Evolutionary conservation across 2,329 filamentous ascomycete species (phyloP).

Genomic region (Colletotrichum eremochloae): DNA sequence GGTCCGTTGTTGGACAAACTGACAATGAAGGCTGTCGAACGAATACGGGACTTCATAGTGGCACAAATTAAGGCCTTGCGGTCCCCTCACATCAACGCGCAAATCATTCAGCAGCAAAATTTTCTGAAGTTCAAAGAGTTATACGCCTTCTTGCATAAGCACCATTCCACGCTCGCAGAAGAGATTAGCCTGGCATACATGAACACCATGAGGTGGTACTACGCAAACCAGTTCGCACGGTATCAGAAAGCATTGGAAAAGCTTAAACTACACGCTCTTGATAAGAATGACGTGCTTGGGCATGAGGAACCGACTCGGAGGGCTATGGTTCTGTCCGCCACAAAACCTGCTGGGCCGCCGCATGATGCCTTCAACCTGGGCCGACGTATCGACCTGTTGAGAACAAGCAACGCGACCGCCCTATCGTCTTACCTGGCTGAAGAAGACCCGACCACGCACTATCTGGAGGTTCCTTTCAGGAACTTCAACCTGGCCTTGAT

Average conservation of each 20-base stretch:
- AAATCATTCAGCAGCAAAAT: conserved; percentile 94
- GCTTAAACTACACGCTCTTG: conserved; percentile 84
- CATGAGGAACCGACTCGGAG: conserved; percentile 80
- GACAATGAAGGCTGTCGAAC: conserved; percentile 84
- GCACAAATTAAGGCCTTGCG: conserved; percentile 93
- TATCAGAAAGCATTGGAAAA: conserved; percentile 89
- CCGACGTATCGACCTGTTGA: conserved; percentile 85
- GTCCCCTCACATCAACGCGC: conserved; percentile 96
- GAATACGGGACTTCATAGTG: conserved; percentile 94
- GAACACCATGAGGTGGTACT: conserved; percentile 99
- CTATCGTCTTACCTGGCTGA: conserved; percentile 91
- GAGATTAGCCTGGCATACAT: conserved; percentile 95
- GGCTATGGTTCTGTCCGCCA: conserved; percentile 67
- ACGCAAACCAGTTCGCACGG: conserved; percentile 88
- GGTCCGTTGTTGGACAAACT: conserved; percentile 88
- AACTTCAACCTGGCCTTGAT: conserved; percentile 95
- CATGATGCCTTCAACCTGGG: conserved; percentile 94
- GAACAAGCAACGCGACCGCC: conserved; percentile 78
- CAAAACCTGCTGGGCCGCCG: conserved; percentile 66
- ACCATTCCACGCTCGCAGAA: conserved; percentile 85
- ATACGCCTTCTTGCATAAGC: conserved; percentile 85
- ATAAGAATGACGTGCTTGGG: conserved; percentile 86
- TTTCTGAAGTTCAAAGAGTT: conserved; percentile 91
- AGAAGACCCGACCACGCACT: conserved; percentile 87
- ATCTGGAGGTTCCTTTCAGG: conserved; percentile 90